Base-by-base conservation (phyloP, 176 grass and related monocot genomes). In the Raddia distichophylla region DNA sequence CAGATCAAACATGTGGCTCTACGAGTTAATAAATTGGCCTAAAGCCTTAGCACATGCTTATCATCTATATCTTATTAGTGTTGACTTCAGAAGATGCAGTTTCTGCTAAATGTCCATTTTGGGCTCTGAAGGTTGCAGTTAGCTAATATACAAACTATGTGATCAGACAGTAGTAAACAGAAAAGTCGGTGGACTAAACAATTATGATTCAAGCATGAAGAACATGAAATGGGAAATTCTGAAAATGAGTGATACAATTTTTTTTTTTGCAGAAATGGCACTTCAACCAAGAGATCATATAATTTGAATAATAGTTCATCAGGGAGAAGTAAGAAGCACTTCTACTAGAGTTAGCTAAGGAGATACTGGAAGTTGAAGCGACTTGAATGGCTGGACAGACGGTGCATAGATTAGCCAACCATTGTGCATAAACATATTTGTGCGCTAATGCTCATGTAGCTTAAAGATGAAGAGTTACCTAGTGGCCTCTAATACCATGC, bases 401-500 rank as follows among this genome's bases (percentile, higher is more conserved):
- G 70, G 13, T 47, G 57, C 63, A 64, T 64, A 80, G 35, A 27
- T 32, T 46, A 81, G 40, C 16, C 55, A 57, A 72, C 12, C 1
- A 15, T 6, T 0, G 22, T 2, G 67, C 57, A 27, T 73, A 53
- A 70, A 35, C 58, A 50, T 15, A 47, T 12, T 64, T 61, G 55
- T 53, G 16, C 8, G 42, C 56, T 7, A 75, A 18, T 11, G 81
- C 27, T 37, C 40, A 42, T 58, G 75, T 14, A 22, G 52, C 53
- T 27, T 64, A 75, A 37, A 11, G 12, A 34, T 17, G 72, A 33
- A 13, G 16, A 73, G 7, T 19, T 46, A 95, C 96, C 96, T 98
- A 18, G 96, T 98, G 37, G 93, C 96, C 84, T 98, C 96, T 86
- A 98, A 64, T 14, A 98, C 90, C 76, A 98, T 82, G 77, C 74